Base-by-base conservation (phyloP, 2,329 filamentous ascomycete genomes). In the Aquanectria penicillioides region DNA sequence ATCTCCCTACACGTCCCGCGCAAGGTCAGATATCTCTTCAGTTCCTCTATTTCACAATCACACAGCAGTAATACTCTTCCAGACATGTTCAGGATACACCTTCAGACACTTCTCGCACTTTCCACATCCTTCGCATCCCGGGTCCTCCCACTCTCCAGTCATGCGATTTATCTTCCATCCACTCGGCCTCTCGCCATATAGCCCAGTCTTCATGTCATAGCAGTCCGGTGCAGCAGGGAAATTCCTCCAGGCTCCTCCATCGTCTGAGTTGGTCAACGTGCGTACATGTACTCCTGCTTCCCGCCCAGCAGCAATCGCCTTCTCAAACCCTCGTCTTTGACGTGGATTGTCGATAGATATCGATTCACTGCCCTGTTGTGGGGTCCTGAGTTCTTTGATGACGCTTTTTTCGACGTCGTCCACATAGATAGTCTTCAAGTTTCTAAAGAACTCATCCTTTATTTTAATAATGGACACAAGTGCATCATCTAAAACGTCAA, bases 161-260 rank as follows among this genome's bases (percentile, higher is more conserved):
- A 18, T 6, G 5, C 54, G 25, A 26, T 46, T 43, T 0, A 68
- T 6, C 41, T n/a, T 57, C 63, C 55, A 66, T 0, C 48, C 51
- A 2, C 8, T 13, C 0, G 65, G 65, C 7, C 65, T 68, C 5
- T 66, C 34, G 0, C 54, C 57, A 10, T 18, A 52, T 6, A 34
- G 31, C 0, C 58, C 52, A 2, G 63, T 62, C 23, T 59, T 68
- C 6, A 68, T 5, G 20, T 63, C 58, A n/a, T 52, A 68, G 4
- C 13, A 22, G 9, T 66, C 63, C 4, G 55, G 65, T 3, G 28
- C 55, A 10, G 34, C 52, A 2, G 58, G 61, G 5, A 66, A 68
- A 0, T 43, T 53, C n/a, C 17, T 63, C 65, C 63, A 62, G 10
- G 61, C 28, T 3, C 37, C 51, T 0, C 31, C 48, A 6, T 67